A percentile compares a stretch with the other conserved stretches of the same genome.
Conservation (phyloP, 140 eudicot genomes). For the Flaveria floridana region DNA sequence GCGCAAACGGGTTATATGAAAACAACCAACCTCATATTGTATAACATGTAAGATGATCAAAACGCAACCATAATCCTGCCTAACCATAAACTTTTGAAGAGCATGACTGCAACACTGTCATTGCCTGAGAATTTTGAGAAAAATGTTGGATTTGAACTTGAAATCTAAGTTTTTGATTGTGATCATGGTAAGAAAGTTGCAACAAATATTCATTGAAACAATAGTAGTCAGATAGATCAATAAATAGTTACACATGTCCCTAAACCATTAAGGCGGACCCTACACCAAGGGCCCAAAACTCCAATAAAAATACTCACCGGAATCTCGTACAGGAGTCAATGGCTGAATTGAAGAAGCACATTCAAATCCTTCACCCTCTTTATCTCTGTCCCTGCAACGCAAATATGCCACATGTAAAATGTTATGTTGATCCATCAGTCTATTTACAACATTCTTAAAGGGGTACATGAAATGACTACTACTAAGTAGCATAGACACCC, state of each 20-base stretch:
- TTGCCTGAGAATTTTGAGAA: not conserved
- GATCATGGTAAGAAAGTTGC: constrained; percentile 6
- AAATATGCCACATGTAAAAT: not conserved
- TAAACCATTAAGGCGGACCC: not conserved
- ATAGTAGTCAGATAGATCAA: not conserved
- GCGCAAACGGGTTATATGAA: too few species aligned
- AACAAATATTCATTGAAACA: constrained; percentile 10
- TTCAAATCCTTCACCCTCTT: constrained; percentile 15
- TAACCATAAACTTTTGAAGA: not conserved
- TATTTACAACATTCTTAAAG: not conserved
- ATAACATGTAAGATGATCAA: not conserved
- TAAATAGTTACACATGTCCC: constrained; percentile 16
- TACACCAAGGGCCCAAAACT: not conserved
- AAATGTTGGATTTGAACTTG: not conserved
- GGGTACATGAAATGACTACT: too few species aligned
- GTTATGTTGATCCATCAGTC: not conserved
- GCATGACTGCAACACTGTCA: not conserved
- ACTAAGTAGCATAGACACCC: too few species aligned
- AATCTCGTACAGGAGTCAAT: not conserved
- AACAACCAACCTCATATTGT: not conserved
- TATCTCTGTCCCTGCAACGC: constrained; percentile 11
- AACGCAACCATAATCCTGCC: not conserved
- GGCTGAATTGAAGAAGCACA: constrained; percentile 10
- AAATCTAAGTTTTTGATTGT: not conserved
- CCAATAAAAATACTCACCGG: not conserved